phyloP scores from a whole-genome alignment of 106 monocot genomes.

The Phalaenopsis equestris region DNA sequence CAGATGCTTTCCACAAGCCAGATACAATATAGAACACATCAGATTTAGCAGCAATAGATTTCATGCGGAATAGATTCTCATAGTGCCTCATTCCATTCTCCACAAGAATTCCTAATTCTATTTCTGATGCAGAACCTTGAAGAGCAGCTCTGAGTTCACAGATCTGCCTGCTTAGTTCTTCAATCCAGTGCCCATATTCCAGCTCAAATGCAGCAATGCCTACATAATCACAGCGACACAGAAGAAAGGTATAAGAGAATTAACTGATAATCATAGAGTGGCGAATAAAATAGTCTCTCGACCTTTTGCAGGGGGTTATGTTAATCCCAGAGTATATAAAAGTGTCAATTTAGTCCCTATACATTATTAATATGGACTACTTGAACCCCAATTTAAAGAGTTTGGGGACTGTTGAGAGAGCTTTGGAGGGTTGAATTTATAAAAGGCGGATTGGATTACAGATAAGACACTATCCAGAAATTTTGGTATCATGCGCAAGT shows the following conservation, averaged over 20 bases:
- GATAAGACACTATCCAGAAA: too few species aligned
- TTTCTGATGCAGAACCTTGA: slow-evolving; percentile 52
- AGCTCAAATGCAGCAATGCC: slow-evolving; percentile 70
- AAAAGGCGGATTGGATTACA: too few species aligned
- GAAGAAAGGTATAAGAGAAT: background rate
- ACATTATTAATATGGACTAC: too few species aligned
- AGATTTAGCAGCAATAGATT: slow-evolving; percentile 56
- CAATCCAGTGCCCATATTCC: slow-evolving; percentile 83
- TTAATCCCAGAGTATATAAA: too few species aligned
- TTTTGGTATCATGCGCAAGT: too few species aligned
- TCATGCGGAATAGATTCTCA: slow-evolving; percentile 64
- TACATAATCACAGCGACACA: slow-evolving; percentile 14
- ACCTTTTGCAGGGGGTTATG: too few species aligned
- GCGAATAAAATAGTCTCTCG: too few species aligned
- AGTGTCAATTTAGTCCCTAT: too few species aligned
- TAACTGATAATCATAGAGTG: background rate
- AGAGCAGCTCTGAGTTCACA: slow-evolving; percentile 57
- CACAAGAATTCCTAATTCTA: slow-evolving; percentile 71
- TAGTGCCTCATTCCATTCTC: slow-evolving; percentile 65
- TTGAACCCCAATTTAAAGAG: too few species aligned
- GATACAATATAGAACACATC: slow-evolving; percentile 94
- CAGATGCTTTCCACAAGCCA: slow-evolving; percentile 75
- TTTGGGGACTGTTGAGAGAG: too few species aligned
- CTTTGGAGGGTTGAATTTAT: too few species aligned
- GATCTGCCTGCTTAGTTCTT: slow-evolving; percentile 69